Conservation (phyloP, 306 rosid species). For the Castanea crenata region DNA sequence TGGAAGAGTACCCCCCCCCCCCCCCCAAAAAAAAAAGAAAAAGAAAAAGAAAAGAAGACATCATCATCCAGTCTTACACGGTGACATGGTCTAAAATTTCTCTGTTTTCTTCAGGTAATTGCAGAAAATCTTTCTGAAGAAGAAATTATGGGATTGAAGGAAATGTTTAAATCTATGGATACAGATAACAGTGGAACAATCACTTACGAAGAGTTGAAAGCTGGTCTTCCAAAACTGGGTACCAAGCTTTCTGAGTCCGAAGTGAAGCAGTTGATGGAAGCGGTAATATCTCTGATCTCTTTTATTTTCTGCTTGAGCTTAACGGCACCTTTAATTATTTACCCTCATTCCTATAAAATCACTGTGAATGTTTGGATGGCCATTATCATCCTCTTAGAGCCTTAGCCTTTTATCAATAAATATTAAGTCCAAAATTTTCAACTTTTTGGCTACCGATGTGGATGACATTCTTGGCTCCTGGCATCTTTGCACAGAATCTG, state of each 20-base stretch:
- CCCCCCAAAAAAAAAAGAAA: too few relatives aligned
- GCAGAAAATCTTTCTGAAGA: constrained; percentile 99
- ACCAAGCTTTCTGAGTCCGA: constrained; percentile 93
- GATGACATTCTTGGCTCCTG: neutral
- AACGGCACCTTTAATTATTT: constrained; percentile 1
- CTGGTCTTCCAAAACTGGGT: constrained; percentile 92
- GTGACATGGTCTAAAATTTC: neutral
- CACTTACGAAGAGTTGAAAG: constrained; percentile 91
- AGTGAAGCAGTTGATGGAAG: constrained; percentile 94
- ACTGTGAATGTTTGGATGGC: constrained; percentile 11
- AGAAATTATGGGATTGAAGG: constrained; percentile 94
- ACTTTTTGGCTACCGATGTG: neutral
- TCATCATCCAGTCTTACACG: neutral
- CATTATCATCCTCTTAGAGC: neutral
- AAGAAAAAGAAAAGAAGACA: neutral
- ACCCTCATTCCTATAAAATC: neutral
- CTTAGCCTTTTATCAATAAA: neutral
- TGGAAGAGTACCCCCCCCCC: neutral
- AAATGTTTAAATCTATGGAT: constrained; percentile 97
- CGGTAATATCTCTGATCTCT: constrained; percentile 52
- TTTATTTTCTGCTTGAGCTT: neutral
- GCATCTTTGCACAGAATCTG: neutral
- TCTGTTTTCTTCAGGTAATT: constrained; percentile 59
- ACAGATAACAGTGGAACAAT: constrained; percentile 97
- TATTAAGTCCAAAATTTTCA: neutral